A percentile compares a stretch with the other conserved stretches of the same genome.
Evolutionary conservation across 148 eudicot genomes (phyloP).

Genomic region (Pouteria glomerata): DNA sequence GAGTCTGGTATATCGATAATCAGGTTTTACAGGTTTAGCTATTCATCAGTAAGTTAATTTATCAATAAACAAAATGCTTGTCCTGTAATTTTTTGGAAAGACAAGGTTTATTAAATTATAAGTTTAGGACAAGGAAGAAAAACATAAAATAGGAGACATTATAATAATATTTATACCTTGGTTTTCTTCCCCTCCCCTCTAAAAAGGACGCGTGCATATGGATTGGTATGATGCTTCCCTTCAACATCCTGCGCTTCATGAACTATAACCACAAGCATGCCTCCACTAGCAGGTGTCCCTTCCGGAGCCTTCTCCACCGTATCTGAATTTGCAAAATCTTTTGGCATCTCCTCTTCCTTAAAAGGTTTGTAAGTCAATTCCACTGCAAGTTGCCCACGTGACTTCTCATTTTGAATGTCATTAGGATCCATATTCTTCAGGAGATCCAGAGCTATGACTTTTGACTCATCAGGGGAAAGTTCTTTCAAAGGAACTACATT

Average conservation of each 20-base stretch:
- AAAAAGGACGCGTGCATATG: slow-evolving; percentile 61
- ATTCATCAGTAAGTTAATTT: neutral
- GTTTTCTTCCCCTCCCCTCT: slow-evolving; percentile 90
- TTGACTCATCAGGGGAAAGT: slow-evolving; percentile 66
- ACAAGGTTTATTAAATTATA: too few relatives aligned
- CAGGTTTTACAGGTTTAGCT: neutral
- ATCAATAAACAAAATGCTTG: neutral
- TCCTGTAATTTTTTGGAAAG: too few relatives aligned
- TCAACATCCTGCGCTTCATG: slow-evolving; percentile 84
- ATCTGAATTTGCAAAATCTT: slow-evolving; percentile 36
- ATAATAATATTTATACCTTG: slow-evolving; percentile 39
- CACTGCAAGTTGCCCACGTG: slow-evolving; percentile 65
- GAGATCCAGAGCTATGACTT: slow-evolving; percentile 50
- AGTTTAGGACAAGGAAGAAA: too few relatives aligned
- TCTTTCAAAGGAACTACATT: slow-evolving; percentile 69
- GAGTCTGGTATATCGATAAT: neutral
- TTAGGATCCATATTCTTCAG: slow-evolving; percentile 58
- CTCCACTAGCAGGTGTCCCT: slow-evolving; percentile 83
- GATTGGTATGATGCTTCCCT: slow-evolving; percentile 92
- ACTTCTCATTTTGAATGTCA: slow-evolving; percentile 73
- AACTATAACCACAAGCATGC: slow-evolving; percentile 58
- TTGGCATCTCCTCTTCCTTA: slow-evolving; percentile 53
- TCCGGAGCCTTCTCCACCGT: slow-evolving; percentile 56
- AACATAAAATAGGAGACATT: neutral
- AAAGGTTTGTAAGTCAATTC: slow-evolving; percentile 74